Percentiles rank a stretch among this genome's conserved stretches.
These are phyloP conservation scores for Physcomitrium patens DNA, from an alignment of 225 moss, liverwort and hornwort genomes.

Conservation along the genomic window DNA sequence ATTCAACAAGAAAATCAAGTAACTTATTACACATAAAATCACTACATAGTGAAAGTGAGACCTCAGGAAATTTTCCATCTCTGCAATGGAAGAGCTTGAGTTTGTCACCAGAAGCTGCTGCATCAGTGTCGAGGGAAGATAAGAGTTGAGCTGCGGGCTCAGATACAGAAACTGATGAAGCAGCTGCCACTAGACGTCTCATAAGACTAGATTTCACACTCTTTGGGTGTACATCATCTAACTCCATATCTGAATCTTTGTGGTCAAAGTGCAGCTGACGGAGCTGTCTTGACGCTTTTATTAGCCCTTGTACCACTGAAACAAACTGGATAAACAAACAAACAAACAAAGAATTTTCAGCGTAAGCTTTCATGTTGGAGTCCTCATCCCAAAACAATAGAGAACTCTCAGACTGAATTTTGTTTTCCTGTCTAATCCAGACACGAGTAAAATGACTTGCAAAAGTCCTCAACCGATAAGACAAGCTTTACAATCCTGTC, in stretches of 20 bases:
- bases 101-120: conserved; percentile 81
- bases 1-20: conserved; percentile 7
- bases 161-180: conserved; percentile 69
- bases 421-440: background rate
- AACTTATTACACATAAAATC: background rate
- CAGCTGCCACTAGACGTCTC: conserved; percentile 75
- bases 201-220: conserved; percentile 68
- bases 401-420: background rate
- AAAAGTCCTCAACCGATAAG: background rate
- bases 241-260: conserved; percentile 41
- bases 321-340: conserved; percentile 76
- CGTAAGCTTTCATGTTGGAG: background rate
- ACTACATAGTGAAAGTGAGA: conserved; percentile 28
- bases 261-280: conserved; percentile 56
- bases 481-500: background rate
- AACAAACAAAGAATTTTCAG: conserved; percentile 4
- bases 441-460: background rate
- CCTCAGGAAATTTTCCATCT: conserved; percentile 89
- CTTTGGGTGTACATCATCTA: conserved; percentile 34
- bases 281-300: conserved; percentile 77
- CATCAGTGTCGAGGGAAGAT: conserved; percentile 77
- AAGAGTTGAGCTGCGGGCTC: conserved; percentile 81
- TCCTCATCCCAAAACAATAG: background rate
- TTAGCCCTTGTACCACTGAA: conserved; percentile 79
- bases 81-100: conserved; percentile 81